A percentile compares a stretch with the other conserved stretches of the same genome.
Evolutionary conservation across 495 filamentous ascomycete genomes (phyloP).

Genomic region (Hypoxylon trugodes): DNA sequence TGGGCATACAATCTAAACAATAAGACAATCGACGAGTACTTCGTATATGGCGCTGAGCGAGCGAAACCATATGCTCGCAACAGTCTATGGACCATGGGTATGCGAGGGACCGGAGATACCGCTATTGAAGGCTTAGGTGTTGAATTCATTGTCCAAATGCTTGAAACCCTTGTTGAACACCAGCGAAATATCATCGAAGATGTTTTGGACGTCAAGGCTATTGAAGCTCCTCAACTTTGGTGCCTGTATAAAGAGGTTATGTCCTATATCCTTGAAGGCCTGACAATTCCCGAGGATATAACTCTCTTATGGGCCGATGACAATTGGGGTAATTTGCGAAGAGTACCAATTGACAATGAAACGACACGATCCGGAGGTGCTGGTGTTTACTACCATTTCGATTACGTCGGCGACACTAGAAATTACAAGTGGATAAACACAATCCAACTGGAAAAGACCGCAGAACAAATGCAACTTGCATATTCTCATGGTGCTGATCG

Average conservation of each 20-base stretch:
- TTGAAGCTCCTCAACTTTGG: slow-evolving; percentile 73
- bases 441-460: slow-evolving; percentile 69
- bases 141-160: slow-evolving; percentile 63
- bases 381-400: slow-evolving; percentile 82
- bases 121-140: slow-evolving; percentile 62
- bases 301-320: slow-evolving; percentile 80
- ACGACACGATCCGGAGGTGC: slow-evolving; percentile 68
- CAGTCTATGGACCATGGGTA: slow-evolving; percentile 73
- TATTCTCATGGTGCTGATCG: slow-evolving; percentile 67
- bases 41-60: slow-evolving; percentile 70
- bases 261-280: slow-evolving; percentile 70
- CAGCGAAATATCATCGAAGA: slow-evolving; percentile 66
- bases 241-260: slow-evolving; percentile 78
- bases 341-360: slow-evolving; percentile 70
- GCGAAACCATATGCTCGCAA: slow-evolving; percentile 70
- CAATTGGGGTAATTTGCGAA: slow-evolving; percentile 75
- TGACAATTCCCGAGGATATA: slow-evolving; percentile 74
- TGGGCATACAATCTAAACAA: slow-evolving; percentile 77
- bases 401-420: slow-evolving; percentile 72
- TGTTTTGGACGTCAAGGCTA: slow-evolving; percentile 62
- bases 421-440: slow-evolving; percentile 80
- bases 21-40: slow-evolving; percentile 69
- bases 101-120: slow-evolving; percentile 75
- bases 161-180: slow-evolving; percentile 66
- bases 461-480: slow-evolving; percentile 71